Evolutionary conservation across 768 basidiomycete species (phyloP), one percentile per base, ranked within the genome.

Genomic region (Termitomyces sp.): DNA sequence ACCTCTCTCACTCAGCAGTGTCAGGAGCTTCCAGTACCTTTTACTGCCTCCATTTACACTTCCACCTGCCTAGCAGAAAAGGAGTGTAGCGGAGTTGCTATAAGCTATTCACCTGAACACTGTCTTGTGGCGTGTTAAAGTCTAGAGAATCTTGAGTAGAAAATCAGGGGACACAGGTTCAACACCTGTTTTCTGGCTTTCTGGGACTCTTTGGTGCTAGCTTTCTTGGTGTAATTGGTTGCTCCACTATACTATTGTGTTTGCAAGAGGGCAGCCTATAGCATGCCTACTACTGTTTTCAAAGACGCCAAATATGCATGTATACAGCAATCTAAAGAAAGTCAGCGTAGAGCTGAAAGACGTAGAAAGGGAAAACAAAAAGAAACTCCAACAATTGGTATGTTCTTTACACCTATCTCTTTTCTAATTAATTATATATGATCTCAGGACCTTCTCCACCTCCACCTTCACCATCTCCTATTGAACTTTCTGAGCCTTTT

Each of bases 161-260:
- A 33, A 18, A 36, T 13, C 50, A 52, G 7, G n/a, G 53, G 44
- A 54, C 52, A 60, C 28, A 35, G 53, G 52, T 60, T 60, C 52
- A 60, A 60, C 59, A 59, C 59, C 59, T 59, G 58, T 59, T n/a
- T n/a, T 54, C 28, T 59, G 40, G 50, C 51, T 44, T 20, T 59
- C 16, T 52, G 13, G 50, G 40, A 49, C 58, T 59, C 51, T 53
- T 4, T 28, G 28, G 28, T 4, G 2, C 28, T 45, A 8, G 44
- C 44, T 45, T 45, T 45, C 13, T 28, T 7, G 2, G 13, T 20
- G 18, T 36, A 4, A 3, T 38, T 36, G 52, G 35, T 39, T 38
- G 36, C 52, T 11, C 22, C 52, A 53, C 13, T 38, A 53, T 38
- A 53, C 35, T 12, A 53, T 9, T 22, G 52, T 53, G 52, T 53